Percentiles rank a stretch among this genome's conserved stretches.
Conservation (phyloP, 306 rosid species). For the Malus asiatica region DNA sequence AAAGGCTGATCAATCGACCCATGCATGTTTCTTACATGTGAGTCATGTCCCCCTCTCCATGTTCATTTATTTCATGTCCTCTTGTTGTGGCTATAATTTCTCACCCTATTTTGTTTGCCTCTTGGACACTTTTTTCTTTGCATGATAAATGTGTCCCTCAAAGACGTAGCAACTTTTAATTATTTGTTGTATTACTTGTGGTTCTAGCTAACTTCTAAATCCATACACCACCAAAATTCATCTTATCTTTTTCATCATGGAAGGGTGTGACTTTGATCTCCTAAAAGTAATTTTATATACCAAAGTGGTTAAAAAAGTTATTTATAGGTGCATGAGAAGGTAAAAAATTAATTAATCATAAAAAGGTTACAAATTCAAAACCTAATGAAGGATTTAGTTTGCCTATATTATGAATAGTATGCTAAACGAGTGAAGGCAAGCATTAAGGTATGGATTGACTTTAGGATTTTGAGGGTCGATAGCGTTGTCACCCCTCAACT, state of each 20-base stretch:
- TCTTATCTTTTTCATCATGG: background rate
- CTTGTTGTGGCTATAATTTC: background rate
- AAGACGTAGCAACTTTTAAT: background rate
- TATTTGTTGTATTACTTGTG: background rate
- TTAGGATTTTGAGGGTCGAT: background rate
- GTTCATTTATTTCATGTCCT: background rate
- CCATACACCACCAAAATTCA: background rate
- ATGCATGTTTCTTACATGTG: conserved; percentile 7
- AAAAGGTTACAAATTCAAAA: background rate
- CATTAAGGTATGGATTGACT: too few species aligned
- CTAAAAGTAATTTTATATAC: background rate
- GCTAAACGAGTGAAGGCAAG: background rate
- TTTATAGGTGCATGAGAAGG: background rate
- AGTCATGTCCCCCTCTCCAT: background rate
- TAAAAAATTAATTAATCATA: too few species aligned
- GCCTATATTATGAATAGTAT: background rate
- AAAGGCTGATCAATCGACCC: background rate
- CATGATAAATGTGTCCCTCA: background rate
- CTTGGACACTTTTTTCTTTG: background rate
- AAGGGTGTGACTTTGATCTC: background rate
- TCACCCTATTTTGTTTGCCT: background rate
- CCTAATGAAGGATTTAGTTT: background rate
- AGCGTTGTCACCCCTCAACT: background rate
- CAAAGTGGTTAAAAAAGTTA: background rate
- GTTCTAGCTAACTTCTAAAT: background rate